These are phyloP conservation scores for Echinochloa phyllopogon DNA, from an alignment of 176 grass and related monocot species.

Conservation along the genomic window DNA sequence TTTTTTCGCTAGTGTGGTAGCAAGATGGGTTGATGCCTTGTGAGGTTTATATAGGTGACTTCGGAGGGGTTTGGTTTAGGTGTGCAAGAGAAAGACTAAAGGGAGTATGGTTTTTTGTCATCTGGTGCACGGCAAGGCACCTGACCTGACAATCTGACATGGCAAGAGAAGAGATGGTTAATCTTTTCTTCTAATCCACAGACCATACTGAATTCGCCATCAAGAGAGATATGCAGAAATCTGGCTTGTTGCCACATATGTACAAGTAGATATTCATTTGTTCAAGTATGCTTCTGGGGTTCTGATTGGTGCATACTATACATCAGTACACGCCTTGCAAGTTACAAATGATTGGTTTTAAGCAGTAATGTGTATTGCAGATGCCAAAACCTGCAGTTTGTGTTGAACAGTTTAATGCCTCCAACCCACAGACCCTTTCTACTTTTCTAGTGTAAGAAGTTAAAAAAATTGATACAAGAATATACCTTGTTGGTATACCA, in stretches of 20 bases:
- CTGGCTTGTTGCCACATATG: neutral
- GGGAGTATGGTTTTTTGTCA: neutral
- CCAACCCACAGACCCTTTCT: neutral
- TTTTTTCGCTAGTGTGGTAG: neutral
- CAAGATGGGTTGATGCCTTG: neutral
- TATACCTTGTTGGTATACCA: conserved; percentile 31
- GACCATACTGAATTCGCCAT: conserved; percentile 23
- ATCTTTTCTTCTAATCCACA: conserved; percentile 28
- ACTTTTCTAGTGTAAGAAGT: neutral
- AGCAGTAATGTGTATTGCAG: neutral
- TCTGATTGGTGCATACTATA: neutral
- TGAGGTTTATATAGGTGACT: conserved; percentile 38
- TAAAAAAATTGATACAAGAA: neutral
- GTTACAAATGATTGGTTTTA: neutral
- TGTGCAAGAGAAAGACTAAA: conserved; percentile 6
- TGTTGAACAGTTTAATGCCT: neutral
- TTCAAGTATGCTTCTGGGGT: neutral
- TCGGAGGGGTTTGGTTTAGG: conserved; percentile 37
- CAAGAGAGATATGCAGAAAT: neutral
- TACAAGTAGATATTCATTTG: neutral
- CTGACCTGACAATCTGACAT: neutral
- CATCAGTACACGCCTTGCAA: neutral
- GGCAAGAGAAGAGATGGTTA: neutral
- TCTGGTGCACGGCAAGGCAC: conserved; percentile 42
- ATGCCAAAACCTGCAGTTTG: neutral